Base-by-base conservation (phyloP, 352 stramenopile genomes). In the Phytophthora melonis region DNA sequence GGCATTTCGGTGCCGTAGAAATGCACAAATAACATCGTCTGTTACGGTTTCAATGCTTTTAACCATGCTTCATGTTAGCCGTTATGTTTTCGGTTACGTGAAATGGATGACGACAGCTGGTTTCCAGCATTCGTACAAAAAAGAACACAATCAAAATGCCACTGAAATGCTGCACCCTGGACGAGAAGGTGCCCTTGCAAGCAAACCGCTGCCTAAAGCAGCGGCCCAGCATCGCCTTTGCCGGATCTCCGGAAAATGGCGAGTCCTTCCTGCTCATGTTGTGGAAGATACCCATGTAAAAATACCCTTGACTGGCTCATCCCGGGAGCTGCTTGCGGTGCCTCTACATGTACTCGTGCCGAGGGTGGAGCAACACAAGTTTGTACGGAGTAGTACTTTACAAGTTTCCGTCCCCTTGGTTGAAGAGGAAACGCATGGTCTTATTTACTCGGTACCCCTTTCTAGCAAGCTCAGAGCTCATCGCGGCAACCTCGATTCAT, bases 391-490 rank as follows among this genome's bases (percentile, higher is more conserved):
- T n/a, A n/a, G n/a, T n/a, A n/a, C n/a, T n/a, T n/a, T n/a, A n/a
- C n/a, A 6, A 18, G 8, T 5, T 7, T n/a, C 5, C 5, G 14
- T 19, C 10, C 34, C 5, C 11, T 41, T 14, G 34, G 34, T 16
- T 41, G 34, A 41, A 50, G 11, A 21, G n/a, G 43, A 10, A 50
- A 18, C 57, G 21, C 19, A 67, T 63, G 30, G 32, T 58, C 52
- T 69, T 68, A 74, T 69, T 74, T 74, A 73, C 58, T 68, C 10
- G 66, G 53, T 6, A 34, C 57, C 53, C 27, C 55, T 36, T 52
- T 62, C 59, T 21, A 54, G 49, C 8, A 56, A 60, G n/a, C 5
- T 43, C 41, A n/a, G 57, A 66, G 56, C 13, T 49, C 57, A 61
- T 60, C 56, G 68, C 54, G 30, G 25, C 41, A 70, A 52, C 57